phyloP scores from a whole-genome alignment of 352 stramenopile species.

The Phytophthora pistaciae region DNA sequence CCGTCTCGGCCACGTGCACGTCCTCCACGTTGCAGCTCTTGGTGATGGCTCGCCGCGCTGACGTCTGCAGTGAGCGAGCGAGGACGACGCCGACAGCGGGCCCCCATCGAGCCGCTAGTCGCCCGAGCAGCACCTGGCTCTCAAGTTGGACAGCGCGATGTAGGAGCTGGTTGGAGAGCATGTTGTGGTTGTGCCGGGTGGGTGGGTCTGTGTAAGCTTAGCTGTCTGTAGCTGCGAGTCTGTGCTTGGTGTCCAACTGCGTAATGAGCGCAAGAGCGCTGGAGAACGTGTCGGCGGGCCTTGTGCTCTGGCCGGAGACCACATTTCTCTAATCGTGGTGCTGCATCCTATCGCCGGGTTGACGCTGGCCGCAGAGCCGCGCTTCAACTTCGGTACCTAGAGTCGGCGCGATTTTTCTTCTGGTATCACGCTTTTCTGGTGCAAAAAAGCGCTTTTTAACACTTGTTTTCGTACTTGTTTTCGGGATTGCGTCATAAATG shows the following conservation, averaged over 20 bases:
- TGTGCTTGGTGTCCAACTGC: not conserved
- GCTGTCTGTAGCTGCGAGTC: not conserved
- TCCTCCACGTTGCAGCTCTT: constrained; percentile 40
- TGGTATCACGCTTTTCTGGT: not conserved
- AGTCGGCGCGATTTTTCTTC: not conserved
- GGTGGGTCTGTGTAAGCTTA: not conserved
- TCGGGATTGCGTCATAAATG: not conserved
- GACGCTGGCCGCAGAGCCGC: not conserved
- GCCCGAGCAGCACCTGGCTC: constrained; percentile 7
- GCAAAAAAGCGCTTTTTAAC: not conserved
- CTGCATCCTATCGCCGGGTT: not conserved
- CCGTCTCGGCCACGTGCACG: constrained; percentile 47
- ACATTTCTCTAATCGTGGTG: not conserved
- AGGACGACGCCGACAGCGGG: not conserved
- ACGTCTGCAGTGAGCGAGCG: constrained; percentile 17
- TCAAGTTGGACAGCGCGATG: constrained; percentile 5
- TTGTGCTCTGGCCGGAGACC: not conserved
- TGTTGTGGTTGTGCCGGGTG: not conserved
- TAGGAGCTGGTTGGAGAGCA: constrained; percentile 1
- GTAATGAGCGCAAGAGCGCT: not conserved
- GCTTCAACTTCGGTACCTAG: too few species aligned
- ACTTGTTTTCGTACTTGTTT: not conserved
- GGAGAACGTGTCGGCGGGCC: not conserved
- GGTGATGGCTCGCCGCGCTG: constrained; percentile 15
- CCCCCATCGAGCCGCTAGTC: not conserved